Percentiles rank a stretch among this genome's conserved stretches.
phyloP scores from a whole-genome alignment of 306 rosid species.

The Morella rubra region DNA sequence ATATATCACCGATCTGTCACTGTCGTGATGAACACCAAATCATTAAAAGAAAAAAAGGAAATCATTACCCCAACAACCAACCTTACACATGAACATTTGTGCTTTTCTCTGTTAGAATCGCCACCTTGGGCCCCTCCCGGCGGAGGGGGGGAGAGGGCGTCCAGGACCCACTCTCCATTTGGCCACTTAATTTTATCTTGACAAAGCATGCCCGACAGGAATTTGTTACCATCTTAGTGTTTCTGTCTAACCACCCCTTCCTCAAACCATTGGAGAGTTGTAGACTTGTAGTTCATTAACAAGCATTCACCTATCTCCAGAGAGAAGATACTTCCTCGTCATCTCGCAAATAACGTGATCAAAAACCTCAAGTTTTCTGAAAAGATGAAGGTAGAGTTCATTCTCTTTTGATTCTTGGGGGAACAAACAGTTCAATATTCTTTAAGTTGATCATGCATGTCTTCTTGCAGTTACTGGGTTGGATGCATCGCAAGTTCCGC shows the following conservation, averaged over 20 bases:
- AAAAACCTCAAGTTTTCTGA: constrained; percentile 36
- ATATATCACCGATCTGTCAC: constrained; percentile 11
- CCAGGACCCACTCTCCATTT: constrained; percentile 50
- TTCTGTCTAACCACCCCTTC: constrained; percentile 39
- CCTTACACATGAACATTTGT: constrained; percentile 25
- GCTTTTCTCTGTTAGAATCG: no score
- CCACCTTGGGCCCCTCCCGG: not conserved
- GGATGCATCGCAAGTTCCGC: constrained; percentile 97
- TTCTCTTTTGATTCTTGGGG: constrained; percentile 13
- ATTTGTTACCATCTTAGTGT: constrained; percentile 71
- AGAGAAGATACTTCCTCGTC: constrained; percentile 28
- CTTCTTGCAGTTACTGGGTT: constrained; percentile 71
- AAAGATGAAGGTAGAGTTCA: constrained; percentile 73
- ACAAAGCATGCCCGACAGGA: constrained; percentile 36
- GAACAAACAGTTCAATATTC: constrained; percentile 12
- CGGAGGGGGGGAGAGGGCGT: constrained; percentile 23
- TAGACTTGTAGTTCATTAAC: constrained; percentile 38
- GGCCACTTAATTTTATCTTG: constrained; percentile 47
- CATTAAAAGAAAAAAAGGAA: constrained; percentile 13
- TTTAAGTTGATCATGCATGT: constrained; percentile 31
- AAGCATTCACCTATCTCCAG: constrained; percentile 28
- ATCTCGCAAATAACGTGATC: constrained; percentile 41
- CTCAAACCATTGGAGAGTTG: constrained; percentile 26
- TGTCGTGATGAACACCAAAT: constrained; percentile 2
- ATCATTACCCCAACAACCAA: constrained; percentile 20